phyloP scores from a whole-genome alignment of 2,329 filamentous ascomycete species.

The Arthrobotrys megalospora region DNA sequence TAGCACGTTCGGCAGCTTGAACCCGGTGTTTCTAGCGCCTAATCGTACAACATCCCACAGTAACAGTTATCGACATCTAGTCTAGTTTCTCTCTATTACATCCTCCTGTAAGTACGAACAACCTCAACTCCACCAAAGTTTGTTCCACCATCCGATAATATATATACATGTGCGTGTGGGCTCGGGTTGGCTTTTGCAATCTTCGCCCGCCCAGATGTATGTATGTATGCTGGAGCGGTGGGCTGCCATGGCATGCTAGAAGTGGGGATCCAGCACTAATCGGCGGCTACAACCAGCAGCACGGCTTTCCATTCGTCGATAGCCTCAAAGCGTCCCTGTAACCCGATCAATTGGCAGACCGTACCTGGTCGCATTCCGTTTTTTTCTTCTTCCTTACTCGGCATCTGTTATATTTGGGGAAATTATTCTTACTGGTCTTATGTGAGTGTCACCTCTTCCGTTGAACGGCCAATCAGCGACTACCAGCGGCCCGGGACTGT shows the following conservation, averaged over 20 bases:
- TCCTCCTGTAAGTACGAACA: conserved; percentile 8
- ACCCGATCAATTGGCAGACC: conserved; percentile 46
- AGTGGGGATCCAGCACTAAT: conserved; percentile 53
- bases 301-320: conserved; percentile 43
- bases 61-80: not conserved
- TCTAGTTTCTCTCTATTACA: not conserved
- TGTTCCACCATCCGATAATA: not conserved
- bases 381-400: conserved; percentile 29
- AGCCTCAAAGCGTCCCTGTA: not conserved
- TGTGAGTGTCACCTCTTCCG: conserved; percentile 13
- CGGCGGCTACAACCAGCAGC: conserved; percentile 51
- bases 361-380: conserved; percentile 8
- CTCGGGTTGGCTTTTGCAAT: not conserved
- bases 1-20: conserved; percentile 22
- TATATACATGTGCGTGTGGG: not conserved
- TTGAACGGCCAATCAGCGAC: conserved; percentile 26
- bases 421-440: conserved; percentile 6
- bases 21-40: conserved; percentile 22
- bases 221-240: conserved; percentile 15
- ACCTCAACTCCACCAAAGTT: not conserved
- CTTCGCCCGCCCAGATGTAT: not conserved
- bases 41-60: not conserved
- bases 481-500: conserved; percentile 8
- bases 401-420: conserved; percentile 31
- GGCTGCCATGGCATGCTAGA: conserved; percentile 18